phyloP scores from a whole-genome alignment of 2,329 filamentous ascomycete genomes.

The Trichoderma sp. region DNA sequence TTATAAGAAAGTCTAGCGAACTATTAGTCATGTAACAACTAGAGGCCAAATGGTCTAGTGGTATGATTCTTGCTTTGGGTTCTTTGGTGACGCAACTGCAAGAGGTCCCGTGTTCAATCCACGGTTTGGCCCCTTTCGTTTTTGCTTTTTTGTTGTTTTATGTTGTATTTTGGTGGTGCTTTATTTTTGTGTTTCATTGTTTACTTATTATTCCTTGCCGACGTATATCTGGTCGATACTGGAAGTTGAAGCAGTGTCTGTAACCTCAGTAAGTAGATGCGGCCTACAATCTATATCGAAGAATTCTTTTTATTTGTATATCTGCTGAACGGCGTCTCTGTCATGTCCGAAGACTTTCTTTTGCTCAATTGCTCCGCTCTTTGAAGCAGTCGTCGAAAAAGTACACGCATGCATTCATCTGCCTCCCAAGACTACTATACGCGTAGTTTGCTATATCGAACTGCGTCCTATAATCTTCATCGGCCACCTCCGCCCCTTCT shows the following conservation, averaged over 20 bases:
- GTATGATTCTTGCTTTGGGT: conserved; percentile 25
- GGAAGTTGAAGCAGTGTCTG: too few species aligned
- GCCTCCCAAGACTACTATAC: neutral
- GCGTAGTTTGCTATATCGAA: neutral
- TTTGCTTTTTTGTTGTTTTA: neutral
- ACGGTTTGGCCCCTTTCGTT: conserved; percentile 22
- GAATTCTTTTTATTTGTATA: too few species aligned
- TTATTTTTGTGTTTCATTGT: neutral
- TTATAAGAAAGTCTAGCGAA: neutral
- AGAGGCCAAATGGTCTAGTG: conserved; percentile 25
- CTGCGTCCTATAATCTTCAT: neutral
- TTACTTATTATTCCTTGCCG: too few species aligned
- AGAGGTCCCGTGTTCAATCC: conserved; percentile 26
- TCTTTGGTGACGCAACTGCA: conserved; percentile 15
- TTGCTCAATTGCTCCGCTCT: too few species aligned
- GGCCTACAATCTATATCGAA: too few species aligned
- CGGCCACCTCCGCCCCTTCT: neutral
- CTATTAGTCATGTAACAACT: neutral
- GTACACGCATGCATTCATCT: neutral
- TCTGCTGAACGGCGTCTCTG: neutral
- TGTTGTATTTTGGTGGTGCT: neutral
- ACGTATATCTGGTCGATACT: too few species aligned
- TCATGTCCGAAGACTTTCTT: too few species aligned
- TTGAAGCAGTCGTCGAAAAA: neutral
- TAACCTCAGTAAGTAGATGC: neutral